These are phyloP conservation scores for Auriscalpium vulgare DNA, from an alignment of 768 basidiomycete genomes.

Conservation along the genomic window DNA sequence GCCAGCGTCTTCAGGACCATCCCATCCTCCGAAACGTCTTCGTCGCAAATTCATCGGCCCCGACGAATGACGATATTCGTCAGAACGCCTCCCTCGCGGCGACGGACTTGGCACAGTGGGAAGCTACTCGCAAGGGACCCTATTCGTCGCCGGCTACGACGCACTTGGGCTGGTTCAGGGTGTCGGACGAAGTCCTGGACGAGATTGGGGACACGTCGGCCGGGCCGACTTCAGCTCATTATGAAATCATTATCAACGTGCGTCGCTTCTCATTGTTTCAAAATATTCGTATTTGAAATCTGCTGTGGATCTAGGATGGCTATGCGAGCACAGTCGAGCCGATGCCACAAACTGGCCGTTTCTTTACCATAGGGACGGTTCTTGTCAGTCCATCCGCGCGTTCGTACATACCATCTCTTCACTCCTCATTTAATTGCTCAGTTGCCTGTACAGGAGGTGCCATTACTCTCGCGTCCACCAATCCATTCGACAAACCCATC, in stretches of 20 bases:
- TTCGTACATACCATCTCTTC: not conserved
- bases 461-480: conserved; percentile 31
- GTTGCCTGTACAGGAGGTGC: conserved; percentile 25
- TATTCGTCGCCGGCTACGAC: not conserved
- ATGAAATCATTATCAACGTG: conserved; percentile 1
- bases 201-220: not conserved
- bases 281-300: not conserved
- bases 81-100: not conserved
- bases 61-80: not conserved
- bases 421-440: not conserved
- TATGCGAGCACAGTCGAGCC: not conserved
- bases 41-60: not conserved
- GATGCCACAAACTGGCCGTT: not conserved
- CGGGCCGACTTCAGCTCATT: not conserved
- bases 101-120: not conserved
- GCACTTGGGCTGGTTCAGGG: not conserved
- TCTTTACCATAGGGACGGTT: not conserved
- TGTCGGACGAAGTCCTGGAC: not conserved
- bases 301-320: not conserved
- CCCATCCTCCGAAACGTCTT: not conserved
- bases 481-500: conserved; percentile 38
- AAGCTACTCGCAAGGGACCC: not conserved
- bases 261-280: not conserved
- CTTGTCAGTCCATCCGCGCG: conserved; percentile 8
- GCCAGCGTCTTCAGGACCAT: not conserved